Conservation (phyloP, 2,329 filamentous ascomycete species). For the Aspergillus novofumigatus region DNA sequence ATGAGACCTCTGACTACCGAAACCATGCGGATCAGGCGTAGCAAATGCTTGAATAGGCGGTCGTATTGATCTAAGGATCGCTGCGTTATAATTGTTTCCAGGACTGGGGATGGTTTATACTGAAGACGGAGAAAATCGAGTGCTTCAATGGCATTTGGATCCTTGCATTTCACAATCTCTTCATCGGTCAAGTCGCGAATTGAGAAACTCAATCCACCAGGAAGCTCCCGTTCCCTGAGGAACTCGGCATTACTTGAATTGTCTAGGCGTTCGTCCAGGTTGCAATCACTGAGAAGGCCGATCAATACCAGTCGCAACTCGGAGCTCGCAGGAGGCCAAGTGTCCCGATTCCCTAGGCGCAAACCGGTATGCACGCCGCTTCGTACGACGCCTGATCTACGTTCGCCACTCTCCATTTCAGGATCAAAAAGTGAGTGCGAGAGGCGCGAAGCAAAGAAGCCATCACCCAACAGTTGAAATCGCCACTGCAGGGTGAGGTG, state of each 20-base stretch:
- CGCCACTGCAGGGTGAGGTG: constrained; percentile 72
- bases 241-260: constrained; percentile 17
- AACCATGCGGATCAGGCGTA: constrained; percentile 73
- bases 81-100: constrained; percentile 70
- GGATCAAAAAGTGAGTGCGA: constrained; percentile 81
- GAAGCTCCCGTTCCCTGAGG: constrained; percentile 44
- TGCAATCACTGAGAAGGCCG: constrained; percentile 73
- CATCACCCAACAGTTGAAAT: constrained; percentile 82
- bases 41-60: constrained; percentile 71
- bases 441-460: constrained; percentile 74
- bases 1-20: constrained; percentile 67
- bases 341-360: constrained; percentile 72
- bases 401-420: constrained; percentile 73
- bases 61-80: constrained; percentile 75
- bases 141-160: constrained; percentile 77
- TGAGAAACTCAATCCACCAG: constrained; percentile 73
- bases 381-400: constrained; percentile 63
- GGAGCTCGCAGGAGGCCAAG: constrained; percentile 90
- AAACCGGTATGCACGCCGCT: constrained; percentile 74
- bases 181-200: constrained; percentile 74
- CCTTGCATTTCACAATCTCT: constrained; percentile 78
- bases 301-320: constrained; percentile 86
- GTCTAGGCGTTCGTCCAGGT: constrained; percentile 23
- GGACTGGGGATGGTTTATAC: constrained; percentile 70
- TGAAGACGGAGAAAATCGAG: constrained; percentile 89